Evolutionary conservation across 1,284 basidiomycete genomes (phyloP), one percentile per base, ranked within the genome.

Genomic region (Polyporus tsugae): DNA sequence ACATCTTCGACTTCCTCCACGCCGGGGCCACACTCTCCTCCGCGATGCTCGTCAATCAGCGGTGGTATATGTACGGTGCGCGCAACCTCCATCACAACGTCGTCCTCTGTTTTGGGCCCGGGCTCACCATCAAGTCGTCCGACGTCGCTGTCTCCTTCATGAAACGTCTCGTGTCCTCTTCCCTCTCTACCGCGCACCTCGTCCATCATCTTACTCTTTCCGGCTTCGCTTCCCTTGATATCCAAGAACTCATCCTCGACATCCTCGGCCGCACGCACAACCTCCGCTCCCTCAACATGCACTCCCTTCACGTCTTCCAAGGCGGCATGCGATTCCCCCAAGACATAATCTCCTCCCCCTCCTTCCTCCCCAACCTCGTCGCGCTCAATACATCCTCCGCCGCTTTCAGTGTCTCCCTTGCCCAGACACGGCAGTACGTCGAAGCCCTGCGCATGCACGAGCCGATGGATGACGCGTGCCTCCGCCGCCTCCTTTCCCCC

Each of bases 1-100:
- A 69, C 49, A 63, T 74, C 49, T 73, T 74, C 57, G 63, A 68
- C 61, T 63, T 63, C 41, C 17, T 74, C 60, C 67, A 66, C 5
- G 60, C 64, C 13, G 65, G 65, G 2, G 60, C 49, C 41, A 62
- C 63, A 7, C 66, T 73, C 6, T 64, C 70, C 39, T 22, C 58
- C 25, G 66, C 66, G 5, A 76, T 76, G 73, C 63, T 70, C 35
- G 71, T 71, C 61, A 69, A 66, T 62, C 42, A 53, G 17, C 64
- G 62, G 19, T 76, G 72, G 73, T 73, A 73, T 65, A 62, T 65
- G 62, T 59, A 71, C 39, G 75, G 73, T 25, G 70, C 72, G 7
- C 70, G 70, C 39, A 63, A 71, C 53, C 72, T 75, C 25, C 73
- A 76, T 62, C 29, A 64, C 29, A 67, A 63, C 36, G 52, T 76